phyloP scores from a whole-genome alignment of 176 grass and related monocot genomes.

The Musa itinerans region DNA sequence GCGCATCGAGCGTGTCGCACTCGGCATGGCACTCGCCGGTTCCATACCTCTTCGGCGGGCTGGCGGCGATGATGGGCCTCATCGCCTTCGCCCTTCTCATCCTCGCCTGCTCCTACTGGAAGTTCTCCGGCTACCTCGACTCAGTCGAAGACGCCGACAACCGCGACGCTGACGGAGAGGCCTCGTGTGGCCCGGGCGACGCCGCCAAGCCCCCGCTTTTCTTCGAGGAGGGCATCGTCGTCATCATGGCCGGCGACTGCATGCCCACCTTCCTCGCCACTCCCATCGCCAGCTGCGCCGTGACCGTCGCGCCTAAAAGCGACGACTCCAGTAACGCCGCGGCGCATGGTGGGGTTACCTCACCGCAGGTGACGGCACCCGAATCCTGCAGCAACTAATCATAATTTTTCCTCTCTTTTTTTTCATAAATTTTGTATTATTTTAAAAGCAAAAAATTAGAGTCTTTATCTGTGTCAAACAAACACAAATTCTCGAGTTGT shows the following conservation, averaged over 20 bases:
- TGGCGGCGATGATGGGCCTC: not conserved
- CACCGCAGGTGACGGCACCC: not conserved
- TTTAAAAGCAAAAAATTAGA: not conserved
- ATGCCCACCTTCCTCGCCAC: constrained; percentile 10
- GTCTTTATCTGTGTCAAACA: too few relatives aligned
- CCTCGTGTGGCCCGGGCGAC: not conserved
- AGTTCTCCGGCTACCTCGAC: constrained; percentile 2
- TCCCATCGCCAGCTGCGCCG: not conserved
- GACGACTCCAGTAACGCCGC: not conserved
- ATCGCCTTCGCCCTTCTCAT: constrained; percentile 8
- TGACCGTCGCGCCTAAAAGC: not conserved
- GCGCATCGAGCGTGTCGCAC: not conserved
- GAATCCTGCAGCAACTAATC: not conserved
- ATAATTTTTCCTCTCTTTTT: not conserved
- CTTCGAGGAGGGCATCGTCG: constrained; percentile 4
- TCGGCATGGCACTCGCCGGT: constrained; percentile 6
- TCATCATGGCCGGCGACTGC: constrained; percentile 11
- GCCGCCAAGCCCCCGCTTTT: not conserved
- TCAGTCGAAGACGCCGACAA: not conserved
- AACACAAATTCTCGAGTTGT: too few relatives aligned
- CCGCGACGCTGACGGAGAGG: not conserved
- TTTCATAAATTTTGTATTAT: not conserved
- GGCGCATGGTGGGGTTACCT: not conserved
- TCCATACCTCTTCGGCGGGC: constrained; percentile 1
- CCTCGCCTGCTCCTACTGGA: constrained; percentile 6